Evolutionary conservation across 2,329 filamentous ascomycete species (phyloP).

Genomic region (Albifimbria verrucaria): DNA sequence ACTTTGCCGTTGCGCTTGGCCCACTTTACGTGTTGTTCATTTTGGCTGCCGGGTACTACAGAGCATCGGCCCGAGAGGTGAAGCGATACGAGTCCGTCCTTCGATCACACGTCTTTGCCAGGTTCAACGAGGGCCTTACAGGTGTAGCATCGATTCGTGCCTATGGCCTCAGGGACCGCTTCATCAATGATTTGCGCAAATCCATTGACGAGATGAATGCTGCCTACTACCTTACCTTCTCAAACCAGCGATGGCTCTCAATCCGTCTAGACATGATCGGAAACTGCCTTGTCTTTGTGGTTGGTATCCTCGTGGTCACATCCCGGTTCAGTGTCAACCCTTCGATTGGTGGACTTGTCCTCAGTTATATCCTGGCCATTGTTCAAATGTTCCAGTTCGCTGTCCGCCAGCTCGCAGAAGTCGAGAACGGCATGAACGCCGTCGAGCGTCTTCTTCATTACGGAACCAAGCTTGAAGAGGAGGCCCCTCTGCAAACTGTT

Average conservation of each 20-base stretch:
- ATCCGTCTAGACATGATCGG: slow-evolving; percentile 82
- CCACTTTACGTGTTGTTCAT: slow-evolving; percentile 74
- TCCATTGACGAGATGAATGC: slow-evolving; percentile 89
- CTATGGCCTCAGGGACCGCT: slow-evolving; percentile 77
- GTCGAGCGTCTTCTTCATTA: slow-evolving; percentile 92
- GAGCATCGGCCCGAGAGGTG: slow-evolving; percentile 85
- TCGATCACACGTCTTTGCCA: slow-evolving; percentile 83
- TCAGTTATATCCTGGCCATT: slow-evolving; percentile 90
- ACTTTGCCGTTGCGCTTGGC: slow-evolving; percentile 64
- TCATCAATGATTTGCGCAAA: slow-evolving; percentile 64
- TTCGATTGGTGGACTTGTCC: slow-evolving; percentile 79
- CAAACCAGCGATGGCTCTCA: slow-evolving; percentile 92
- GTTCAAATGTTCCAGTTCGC: slow-evolving; percentile 97
- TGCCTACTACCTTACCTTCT: slow-evolving; percentile 92
- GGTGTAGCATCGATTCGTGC: slow-evolving; percentile 84
- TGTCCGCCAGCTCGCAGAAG: slow-evolving; percentile 87
- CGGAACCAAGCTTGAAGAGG: slow-evolving; percentile 80
- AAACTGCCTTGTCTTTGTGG: slow-evolving; percentile 79
- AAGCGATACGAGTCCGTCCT: slow-evolving; percentile 92
- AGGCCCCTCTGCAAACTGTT: slow-evolving; percentile 76
- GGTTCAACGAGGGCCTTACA: slow-evolving; percentile 84
- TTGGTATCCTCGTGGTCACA: slow-evolving; percentile 87
- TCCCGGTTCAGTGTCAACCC: slow-evolving; percentile 82
- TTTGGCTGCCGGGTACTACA: slow-evolving; percentile 82
- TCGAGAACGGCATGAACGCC: slow-evolving; percentile 97